A percentile compares a stretch with the other conserved stretches of the same genome.
Evolutionary conservation across 1,139 yeast species (phyloP).

Genomic region (Candida sojae): DNA sequence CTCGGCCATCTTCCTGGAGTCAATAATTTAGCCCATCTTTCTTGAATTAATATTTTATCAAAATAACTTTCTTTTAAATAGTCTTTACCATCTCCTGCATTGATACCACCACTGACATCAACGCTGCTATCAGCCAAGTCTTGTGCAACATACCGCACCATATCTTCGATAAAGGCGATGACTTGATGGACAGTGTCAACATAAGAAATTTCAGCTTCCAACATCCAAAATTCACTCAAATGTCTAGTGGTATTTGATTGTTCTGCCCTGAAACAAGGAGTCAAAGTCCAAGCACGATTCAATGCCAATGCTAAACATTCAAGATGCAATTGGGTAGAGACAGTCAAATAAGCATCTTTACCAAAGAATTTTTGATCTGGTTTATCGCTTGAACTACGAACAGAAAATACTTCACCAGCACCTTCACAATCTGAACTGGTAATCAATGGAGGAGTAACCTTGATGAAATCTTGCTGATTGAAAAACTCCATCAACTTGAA

Average conservation of each 20-base stretch:
- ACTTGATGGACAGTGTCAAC: slow-evolving; percentile 58
- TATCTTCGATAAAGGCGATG: slow-evolving; percentile 64
- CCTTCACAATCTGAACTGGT: slow-evolving; percentile 97
- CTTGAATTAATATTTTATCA: slow-evolving; percentile 28
- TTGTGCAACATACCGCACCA: slow-evolving; percentile 60
- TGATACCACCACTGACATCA: slow-evolving; percentile 12
- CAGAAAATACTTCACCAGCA: slow-evolving; percentile 84
- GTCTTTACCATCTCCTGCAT: slow-evolving; percentile 38
- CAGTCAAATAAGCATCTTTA: slow-evolving; percentile 70
- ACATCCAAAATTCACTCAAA: slow-evolving; percentile 95
- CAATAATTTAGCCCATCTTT: slow-evolving; percentile 36
- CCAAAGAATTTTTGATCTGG: slow-evolving; percentile 58
- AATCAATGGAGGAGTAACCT: slow-evolving; percentile 82
- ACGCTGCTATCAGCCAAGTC: slow-evolving; percentile 21
- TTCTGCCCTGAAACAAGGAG: slow-evolving; percentile 96
- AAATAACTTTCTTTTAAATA: slow-evolving; percentile 42
- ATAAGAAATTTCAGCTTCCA: slow-evolving; percentile 87
- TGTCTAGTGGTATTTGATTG: slow-evolving; percentile 89
- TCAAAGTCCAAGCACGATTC: slow-evolving; percentile 81
- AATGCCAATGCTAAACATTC: slow-evolving; percentile 79
- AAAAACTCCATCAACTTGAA: slow-evolving; percentile 56
- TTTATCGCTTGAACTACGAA: slow-evolving; percentile 30
- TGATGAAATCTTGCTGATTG: slow-evolving; percentile 53
- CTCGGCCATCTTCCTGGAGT: slow-evolving; percentile 59
- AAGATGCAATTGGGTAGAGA: slow-evolving; percentile 87